phyloP scores from a whole-genome alignment of 1,284 basidiomycete genomes.

The Caloboletus firmus region DNA sequence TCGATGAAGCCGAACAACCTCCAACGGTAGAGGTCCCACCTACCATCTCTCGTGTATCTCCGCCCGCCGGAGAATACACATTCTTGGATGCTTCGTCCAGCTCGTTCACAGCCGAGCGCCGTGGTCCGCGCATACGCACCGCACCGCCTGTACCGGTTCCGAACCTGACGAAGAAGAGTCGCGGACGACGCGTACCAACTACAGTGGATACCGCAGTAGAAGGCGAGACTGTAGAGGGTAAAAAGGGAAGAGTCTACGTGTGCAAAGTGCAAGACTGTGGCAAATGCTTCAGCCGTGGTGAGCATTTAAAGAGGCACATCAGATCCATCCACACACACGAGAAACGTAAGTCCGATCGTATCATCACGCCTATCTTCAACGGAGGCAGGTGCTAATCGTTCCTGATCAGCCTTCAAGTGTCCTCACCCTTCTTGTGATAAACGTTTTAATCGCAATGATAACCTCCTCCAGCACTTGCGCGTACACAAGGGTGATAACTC shows the following conservation, averaged over 20 bases:
- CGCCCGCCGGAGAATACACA: conserved; percentile 36
- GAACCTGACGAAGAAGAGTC: conserved; percentile 69
- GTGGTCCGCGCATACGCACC: conserved; percentile 38
- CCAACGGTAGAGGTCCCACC: conserved; percentile 10
- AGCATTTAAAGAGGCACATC: conserved; percentile 79
- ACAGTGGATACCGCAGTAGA: conserved; percentile 28
- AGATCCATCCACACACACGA: conserved; percentile 75
- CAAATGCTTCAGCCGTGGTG: conserved; percentile 71
- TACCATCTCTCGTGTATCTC: conserved; percentile 20
- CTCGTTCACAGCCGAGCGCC: conserved; percentile 36
- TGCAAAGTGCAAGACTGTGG: conserved; percentile 69
- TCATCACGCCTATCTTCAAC: conserved; percentile 11
- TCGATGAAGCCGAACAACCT: conserved; percentile 25
- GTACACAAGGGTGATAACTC: conserved; percentile 50
- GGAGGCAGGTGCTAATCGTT: conserved; percentile 23
- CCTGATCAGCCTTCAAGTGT: conserved; percentile 55
- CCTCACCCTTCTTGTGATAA: conserved; percentile 55
- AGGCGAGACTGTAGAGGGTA: conserved; percentile 35
- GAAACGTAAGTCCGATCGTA: conserved; percentile 56
- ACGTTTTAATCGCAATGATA: conserved; percentile 64
- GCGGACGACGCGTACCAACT: conserved; percentile 67
- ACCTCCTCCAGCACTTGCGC: conserved; percentile 59
- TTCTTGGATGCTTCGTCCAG: conserved; percentile 38
- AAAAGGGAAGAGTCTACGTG: conserved; percentile 52
- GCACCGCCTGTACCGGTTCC: conserved; percentile 62